Base-by-base conservation (phyloP, 768 basidiomycete genomes). In the Boletus subcaerulescens region DNA sequence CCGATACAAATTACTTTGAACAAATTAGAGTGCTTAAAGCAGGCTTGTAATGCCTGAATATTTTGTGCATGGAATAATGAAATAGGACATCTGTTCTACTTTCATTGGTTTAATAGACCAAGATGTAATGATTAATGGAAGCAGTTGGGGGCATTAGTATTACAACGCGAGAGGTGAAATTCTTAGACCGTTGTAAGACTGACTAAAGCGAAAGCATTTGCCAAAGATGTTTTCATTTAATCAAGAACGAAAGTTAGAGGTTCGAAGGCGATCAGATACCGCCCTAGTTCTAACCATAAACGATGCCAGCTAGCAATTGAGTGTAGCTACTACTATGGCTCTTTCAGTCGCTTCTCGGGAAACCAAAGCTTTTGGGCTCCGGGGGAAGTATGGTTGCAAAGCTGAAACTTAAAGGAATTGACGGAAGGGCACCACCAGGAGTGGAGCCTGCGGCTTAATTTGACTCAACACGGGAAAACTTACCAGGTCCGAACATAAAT, bases 341-440 rank as follows among this genome's bases (percentile, higher is more conserved):
- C n/a, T n/a, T n/a, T n/a, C n/a, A n/a, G n/a, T n/a, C n/a, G n/a
- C n/a, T n/a, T n/a, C n/a, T n/a, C n/a, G n/a, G n/a, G n/a, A n/a
- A n/a, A n/a, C n/a, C n/a, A n/a, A n/a, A n/a, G n/a, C n/a, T n/a
- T 87, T 87, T 86, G 85, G 86, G 86, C 86, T 89, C 83, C 78
- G 82, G 83, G 82, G 82, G 81, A 80, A 48, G 46, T 48, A 48
- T 48, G 46, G 46, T 48, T 22, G 46, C 47, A 80, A 80, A 77
- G 76, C 78, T 84, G 84, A 85, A 85, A 86, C 83, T 86, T 85
- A 84, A 84, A 85, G 83, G 83, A 86, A 86, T 86, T 86, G 82
- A 85, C 76, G 80, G 84, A 85, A 86, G 84, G 84, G 84, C 82
- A 86, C 84, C 84, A 86, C 84, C 81, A 85, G 84, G 77, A 71